Evolutionary conservation across 2,329 filamentous ascomycete species (phyloP), one percentile per base, ranked within the genome.

Genomic region (Diplocarpon mali): DNA sequence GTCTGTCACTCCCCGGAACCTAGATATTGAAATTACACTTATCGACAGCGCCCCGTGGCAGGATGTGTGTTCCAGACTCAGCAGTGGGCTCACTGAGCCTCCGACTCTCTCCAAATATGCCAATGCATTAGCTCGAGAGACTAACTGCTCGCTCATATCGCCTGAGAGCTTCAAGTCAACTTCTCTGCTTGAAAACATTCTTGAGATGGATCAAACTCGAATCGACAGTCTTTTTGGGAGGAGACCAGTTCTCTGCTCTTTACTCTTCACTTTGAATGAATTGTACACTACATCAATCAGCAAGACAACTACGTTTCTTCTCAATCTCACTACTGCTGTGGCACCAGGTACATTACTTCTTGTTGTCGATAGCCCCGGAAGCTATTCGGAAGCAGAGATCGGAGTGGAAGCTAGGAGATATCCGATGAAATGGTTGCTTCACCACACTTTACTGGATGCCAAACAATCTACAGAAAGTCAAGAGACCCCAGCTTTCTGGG

Each of bases 181-280:
- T 0, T 76, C 77, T 42, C 50, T 60, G 12, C 69, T 73, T 49
- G 59, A 63, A 7, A 71, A 82, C 57, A 64, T 71, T 5, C 65
- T 82, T 1, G 52, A 55, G 3, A 57, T 78, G 5, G 57, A 57
- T 7, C 49, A 52, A 8, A 52, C 54, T 2, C 54, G 61, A 3
- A 57, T 77, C 27, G 40, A 38, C 24, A 34, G 48, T 13, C 35
- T 60, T 8, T 39, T 57, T 14, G 59, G 57, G 3, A 45, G 49
- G 1, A 54, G 66, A 30, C 67, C 73, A 9, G 54, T 72, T 3
- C 65, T 95, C 1, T 69, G 94, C 12, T 95, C 89, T 0, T 67
- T 96, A 11, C 77, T 96, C 65, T 98, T 96, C 69, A 95, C 90
- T 0, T 74, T 96, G 38, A 96, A 96, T 63, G 92, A 98, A 65